Evolutionary conservation across 2,329 filamentous ascomycete species (phyloP), one percentile per base, ranked within the genome.

Genomic region (Fusarium verticillioides): DNA sequence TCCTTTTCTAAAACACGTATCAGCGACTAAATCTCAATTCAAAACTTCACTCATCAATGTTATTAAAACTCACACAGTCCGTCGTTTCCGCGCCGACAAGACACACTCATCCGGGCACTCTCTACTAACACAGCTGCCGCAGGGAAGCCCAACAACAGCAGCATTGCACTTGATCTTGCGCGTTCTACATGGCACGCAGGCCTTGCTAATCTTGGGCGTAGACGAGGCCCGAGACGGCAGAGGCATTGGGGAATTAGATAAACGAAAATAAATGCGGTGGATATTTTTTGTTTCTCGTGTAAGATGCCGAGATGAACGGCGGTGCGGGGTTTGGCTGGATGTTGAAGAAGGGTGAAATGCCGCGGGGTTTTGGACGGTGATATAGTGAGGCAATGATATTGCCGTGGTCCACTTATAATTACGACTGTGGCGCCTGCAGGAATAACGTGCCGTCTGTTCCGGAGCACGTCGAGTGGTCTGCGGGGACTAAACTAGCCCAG

Each of bases 111-210:
- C 57, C 0, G 36, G 28, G 11, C 60, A 67, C 9, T 67, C 61
- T 30, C 68, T 67, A n/a, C 62, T 64, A 9, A 62, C 49, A 28
- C 74, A 75, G 42, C 60, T 65, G 32, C 68, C 62, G 4, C 74
- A 75, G 15, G 74, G 74, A 9, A 72, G 19, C 0, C 74, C 74
- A 12, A 53, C 49, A 0, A 52, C 50, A 7, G 70, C 46, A 23
- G 74, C 74, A 49, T 75, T 66, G 16, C 74, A 75, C 32, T 75
- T 75, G 16, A 72, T 57, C 47, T 75, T 75, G 34, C 74, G 74
- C 10, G 59, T 30, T 30, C 68, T 65, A 28, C 74, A 75, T 4
- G 73, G 73, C 10, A 65, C 58, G 15, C 74, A 75, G 1, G 74
- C 68, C 30, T 75, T 75, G 49, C 64, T 75, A 2, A 63, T 70